Percentiles rank a stretch among this genome's conserved stretches.
phyloP scores from a whole-genome alignment of 2,329 filamentous ascomycete species.

The Rhexocercosporidium sp. region DNA sequence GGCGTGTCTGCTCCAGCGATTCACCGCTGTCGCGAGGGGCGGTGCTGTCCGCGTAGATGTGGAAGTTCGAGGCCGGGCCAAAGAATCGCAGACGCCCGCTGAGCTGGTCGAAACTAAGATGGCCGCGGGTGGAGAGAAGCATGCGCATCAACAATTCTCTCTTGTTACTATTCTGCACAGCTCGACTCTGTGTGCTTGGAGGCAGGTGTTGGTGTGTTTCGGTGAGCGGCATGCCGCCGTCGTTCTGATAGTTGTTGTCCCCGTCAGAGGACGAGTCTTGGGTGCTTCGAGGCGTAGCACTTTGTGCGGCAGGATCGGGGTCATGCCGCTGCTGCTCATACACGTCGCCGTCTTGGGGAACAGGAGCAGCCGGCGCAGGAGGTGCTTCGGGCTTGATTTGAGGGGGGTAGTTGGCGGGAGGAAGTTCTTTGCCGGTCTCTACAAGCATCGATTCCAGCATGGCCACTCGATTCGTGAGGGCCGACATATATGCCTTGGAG shows the following conservation, averaged over 20 bases:
- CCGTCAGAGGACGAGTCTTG: neutral
- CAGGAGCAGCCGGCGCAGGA: neutral
- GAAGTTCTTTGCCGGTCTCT: neutral
- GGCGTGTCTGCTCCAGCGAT: neutral
- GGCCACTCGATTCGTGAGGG: neutral
- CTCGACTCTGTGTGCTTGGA: neutral
- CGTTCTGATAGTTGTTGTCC: neutral
- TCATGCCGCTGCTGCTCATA: neutral
- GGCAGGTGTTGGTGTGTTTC: neutral
- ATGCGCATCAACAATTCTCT: neutral
- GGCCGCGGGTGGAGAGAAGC: neutral
- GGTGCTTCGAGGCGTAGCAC: neutral
- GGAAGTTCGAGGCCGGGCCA: neutral
- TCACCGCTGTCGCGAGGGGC: neutral
- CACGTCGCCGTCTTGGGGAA: neutral
- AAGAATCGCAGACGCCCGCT: neutral
- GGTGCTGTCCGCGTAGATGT: neutral
- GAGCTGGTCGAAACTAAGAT: neutral
- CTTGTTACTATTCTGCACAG: neutral
- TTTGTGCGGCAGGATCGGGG: neutral
- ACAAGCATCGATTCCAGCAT: neutral
- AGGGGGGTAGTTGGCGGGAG: neutral
- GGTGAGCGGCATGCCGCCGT: neutral
- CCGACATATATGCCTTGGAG: neutral
- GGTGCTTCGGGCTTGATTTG: neutral